These are phyloP conservation scores for Cryptococcus maquisensis DNA, from an alignment of 1,284 basidiomycete species.

Conservation along the genomic window DNA sequence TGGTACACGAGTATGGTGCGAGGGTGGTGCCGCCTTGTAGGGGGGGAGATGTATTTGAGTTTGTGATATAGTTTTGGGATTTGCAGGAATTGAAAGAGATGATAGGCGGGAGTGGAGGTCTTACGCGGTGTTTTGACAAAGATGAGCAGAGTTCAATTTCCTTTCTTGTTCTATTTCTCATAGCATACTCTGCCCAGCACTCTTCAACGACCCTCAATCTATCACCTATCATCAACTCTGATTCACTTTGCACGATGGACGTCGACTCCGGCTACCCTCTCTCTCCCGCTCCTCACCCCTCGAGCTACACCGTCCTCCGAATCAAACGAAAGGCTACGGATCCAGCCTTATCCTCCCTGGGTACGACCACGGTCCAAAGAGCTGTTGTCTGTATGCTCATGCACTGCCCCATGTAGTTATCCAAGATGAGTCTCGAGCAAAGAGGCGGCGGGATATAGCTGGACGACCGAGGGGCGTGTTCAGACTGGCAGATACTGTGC, in stretches of 20 bases:
- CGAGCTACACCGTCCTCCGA: conserved; percentile 43
- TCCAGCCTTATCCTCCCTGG: conserved; percentile 44
- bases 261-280: not conserved
- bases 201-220: too few species aligned
- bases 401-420: conserved; percentile 33
- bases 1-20: too few species aligned
- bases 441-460: conserved; percentile 27
- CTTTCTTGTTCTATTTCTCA: not conserved
- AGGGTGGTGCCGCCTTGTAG: too few species aligned
- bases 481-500: conserved; percentile 48
- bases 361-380: conserved; percentile 20
- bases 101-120: not conserved
- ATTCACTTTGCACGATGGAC: not conserved
- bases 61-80: too few species aligned
- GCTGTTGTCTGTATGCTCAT: not conserved
- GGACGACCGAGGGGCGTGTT: conserved; percentile 40
- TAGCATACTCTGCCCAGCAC: not conserved
- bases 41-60: too few species aligned
- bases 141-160: too few species aligned
- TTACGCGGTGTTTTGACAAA: too few species aligned
- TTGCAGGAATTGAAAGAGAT: too few species aligned
- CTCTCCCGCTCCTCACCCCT: not conserved
- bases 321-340: conserved; percentile 51
- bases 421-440: conserved; percentile 25
- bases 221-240: too few species aligned